Evolutionary conservation across 345 rosid species (phyloP).

Genomic region (Alliaria petiolata): DNA sequence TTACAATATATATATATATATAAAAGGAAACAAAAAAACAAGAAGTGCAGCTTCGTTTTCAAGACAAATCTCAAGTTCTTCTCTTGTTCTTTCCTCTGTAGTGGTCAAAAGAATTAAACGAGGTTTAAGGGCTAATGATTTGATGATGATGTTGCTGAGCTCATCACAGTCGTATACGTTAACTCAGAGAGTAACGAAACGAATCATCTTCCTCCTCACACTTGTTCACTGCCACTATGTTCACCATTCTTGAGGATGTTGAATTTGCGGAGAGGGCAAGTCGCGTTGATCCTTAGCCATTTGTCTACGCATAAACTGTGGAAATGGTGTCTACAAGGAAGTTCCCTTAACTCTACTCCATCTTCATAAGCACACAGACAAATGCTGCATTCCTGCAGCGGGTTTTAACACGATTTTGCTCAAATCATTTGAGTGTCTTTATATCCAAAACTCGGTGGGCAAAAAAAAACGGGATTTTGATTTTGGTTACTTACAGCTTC

Average conservation of each 20-base stretch:
- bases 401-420: not conserved
- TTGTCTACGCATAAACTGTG: slow-evolving; percentile 59
- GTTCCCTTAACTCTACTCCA: slow-evolving; percentile 48
- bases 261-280: slow-evolving; percentile 74
- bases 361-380: slow-evolving; percentile 55
- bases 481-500: slow-evolving; percentile 66
- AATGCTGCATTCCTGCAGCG: slow-evolving; percentile 63
- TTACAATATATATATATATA: slow-evolving; percentile 14
- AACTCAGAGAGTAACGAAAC: not conserved
- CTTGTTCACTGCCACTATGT: slow-evolving; percentile 38
- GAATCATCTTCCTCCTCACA: slow-evolving; percentile 19
- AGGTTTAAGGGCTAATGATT: not conserved
- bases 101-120: not conserved
- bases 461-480: no score
- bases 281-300: slow-evolving; percentile 70
- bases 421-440: not conserved
- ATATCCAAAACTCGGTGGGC: not conserved
- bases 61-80: not conserved
- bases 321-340: slow-evolving; percentile 80
- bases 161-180: not conserved
- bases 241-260: slow-evolving; percentile 51
- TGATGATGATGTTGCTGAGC: not conserved
- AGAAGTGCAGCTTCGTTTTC: not conserved
- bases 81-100: not conserved
- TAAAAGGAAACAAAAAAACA: not conserved